Base-by-base conservation (phyloP, 768 basidiomycete species). In the Pilatotrama ljubarskyi region DNA sequence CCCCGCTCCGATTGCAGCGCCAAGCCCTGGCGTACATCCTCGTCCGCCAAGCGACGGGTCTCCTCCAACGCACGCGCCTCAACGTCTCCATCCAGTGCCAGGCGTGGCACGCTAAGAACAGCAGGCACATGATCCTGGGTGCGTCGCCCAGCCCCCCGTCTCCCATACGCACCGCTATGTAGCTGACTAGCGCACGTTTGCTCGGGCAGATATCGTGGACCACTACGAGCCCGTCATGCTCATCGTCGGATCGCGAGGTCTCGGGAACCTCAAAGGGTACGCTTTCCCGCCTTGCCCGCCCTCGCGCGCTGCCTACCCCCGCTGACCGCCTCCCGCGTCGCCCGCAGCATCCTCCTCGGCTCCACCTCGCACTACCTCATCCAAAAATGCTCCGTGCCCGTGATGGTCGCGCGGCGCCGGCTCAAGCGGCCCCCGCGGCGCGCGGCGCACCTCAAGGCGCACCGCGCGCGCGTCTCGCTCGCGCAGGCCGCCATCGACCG, bases 41-140 rank as follows among this genome's bases (percentile, higher is more conserved):
- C 36, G 83, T 88, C 51, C 88, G 95, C 29, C 95, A 97, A 75
- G 93, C 88, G 3, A 95, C 91, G 0, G 83, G 88, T 13, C 81
- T 98, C 15, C 80, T 99, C 37, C 94, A 97, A 73, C 88, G 97
- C 22, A 99, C 97, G 0, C 84, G 81, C 58, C 77, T 98, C 56
- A 86, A 98, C 62, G 91, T 97, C 26, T 86, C 85, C 0, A 84
- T 98, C 38, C 80, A 85, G 3, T 98, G 96, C 72, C 95, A 98
- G 75, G 95, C 95, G 26, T 91, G 95, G 84, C 95, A 98, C 65
- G 93, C 95, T n/a, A 97, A 96, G 78, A 95, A 95, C 69, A 81
- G 89, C 1, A 77, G 93, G 22, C 93, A 95, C 69, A 95, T 95
- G 87, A 76, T 96, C 22, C 77, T 96, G 18, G 88, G 88, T 87